Percentiles rank a stretch among this genome's conserved stretches.
Conservation (phyloP, 768 basidiomycete genomes). For the Mycena metata region DNA sequence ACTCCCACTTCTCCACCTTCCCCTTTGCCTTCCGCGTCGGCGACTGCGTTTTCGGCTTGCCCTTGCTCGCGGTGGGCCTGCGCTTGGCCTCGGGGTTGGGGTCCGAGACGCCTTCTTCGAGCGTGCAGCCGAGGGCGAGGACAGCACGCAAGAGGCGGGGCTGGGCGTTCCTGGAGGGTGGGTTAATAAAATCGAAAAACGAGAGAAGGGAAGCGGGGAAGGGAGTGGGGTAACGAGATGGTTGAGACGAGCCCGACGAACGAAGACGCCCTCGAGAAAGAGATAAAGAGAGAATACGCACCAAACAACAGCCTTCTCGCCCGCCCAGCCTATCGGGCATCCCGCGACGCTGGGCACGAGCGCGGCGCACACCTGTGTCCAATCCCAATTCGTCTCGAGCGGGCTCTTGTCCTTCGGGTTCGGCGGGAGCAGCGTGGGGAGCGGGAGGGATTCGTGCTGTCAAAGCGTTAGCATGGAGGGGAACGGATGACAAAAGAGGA, state of each 20-base stretch:
- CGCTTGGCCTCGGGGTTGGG: too few species aligned
- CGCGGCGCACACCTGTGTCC: constrained; percentile 61
- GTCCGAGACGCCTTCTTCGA: constrained; percentile 36
- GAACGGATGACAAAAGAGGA: background rate
- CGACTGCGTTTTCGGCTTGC: constrained; percentile 32
- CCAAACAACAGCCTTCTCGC: constrained; percentile 35
- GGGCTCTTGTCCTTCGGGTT: constrained; percentile 51
- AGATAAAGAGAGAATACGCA: background rate
- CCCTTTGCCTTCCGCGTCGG: too few species aligned
- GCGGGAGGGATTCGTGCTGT: constrained; percentile 63
- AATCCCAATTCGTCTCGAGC: constrained; percentile 65
- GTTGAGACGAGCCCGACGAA: too few species aligned
- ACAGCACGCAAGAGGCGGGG: constrained; percentile 66
- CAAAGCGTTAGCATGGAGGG: background rate
- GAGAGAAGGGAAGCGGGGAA: too few species aligned
- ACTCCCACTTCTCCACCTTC: constrained; percentile 53
- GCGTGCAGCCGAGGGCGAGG: constrained; percentile 58
- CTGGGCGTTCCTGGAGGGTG: constrained; percentile 57
- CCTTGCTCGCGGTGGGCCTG: background rate
- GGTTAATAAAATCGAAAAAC: too few species aligned
- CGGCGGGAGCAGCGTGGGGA: constrained; percentile 49
- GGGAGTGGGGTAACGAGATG: too few species aligned
- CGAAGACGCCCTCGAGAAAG: background rate
- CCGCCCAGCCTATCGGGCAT: constrained; percentile 67
- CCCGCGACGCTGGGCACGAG: constrained; percentile 73